Evolutionary conservation across 257 asterid genomes (phyloP).

Genomic region (Gentiana macrophylla): DNA sequence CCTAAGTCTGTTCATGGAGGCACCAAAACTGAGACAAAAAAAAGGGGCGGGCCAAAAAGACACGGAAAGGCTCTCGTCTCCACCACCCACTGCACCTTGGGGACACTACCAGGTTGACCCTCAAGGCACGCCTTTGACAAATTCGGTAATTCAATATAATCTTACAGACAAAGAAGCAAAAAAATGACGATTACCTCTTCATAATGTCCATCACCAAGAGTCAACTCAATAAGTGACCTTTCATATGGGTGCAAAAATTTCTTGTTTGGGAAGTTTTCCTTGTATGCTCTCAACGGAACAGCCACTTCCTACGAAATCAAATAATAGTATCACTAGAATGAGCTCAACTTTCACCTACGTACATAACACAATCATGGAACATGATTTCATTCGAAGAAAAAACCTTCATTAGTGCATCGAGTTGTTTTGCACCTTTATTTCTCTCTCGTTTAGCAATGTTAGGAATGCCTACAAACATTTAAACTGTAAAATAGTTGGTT

Average conservation of each 20-base stretch:
- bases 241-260: constrained; percentile 80
- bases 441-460: constrained; percentile 87
- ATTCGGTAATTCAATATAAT: too few species aligned
- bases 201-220: constrained; percentile 94
- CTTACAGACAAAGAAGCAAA: background rate
- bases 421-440: constrained; percentile 90
- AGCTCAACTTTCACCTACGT: constrained; percentile 9
- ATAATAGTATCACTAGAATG: constrained; percentile 10
- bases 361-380: constrained; percentile 1
- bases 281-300: constrained; percentile 73
- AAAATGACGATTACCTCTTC: constrained; percentile 48
- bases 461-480: constrained; percentile 56
- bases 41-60: too few species aligned
- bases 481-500: constrained; percentile 9
- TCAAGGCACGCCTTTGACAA: too few species aligned
- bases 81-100: too few species aligned
- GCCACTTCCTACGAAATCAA: constrained; percentile 65
- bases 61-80: too few species aligned
- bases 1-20: too few species aligned
- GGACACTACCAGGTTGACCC: too few species aligned
- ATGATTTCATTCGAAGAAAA: constrained; percentile 7
- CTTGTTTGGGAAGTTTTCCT: constrained; percentile 70
- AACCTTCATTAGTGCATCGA: constrained; percentile 94
- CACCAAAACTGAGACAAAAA: too few species aligned
- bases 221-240: constrained; percentile 81